These are phyloP conservation scores for Paecilomyces dactylethromorphus DNA, from an alignment of 2,329 filamentous ascomycete species.

Conservation along the genomic window DNA sequence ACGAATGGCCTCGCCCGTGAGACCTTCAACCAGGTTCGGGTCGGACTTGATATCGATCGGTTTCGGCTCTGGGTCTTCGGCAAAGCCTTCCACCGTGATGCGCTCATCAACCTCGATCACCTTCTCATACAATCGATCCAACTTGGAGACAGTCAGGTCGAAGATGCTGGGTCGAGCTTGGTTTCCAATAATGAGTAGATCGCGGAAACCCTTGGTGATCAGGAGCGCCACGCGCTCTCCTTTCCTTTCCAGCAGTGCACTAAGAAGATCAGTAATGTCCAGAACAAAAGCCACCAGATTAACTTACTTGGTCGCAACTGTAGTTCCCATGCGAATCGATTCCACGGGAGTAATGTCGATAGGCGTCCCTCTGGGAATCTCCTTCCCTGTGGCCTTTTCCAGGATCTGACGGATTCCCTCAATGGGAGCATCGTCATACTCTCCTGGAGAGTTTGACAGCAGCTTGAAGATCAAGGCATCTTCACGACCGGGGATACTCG, in stretches of 20 bases:
- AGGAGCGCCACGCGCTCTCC: slow-evolving; percentile 77
- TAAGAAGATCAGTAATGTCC: slow-evolving; percentile 83
- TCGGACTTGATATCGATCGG: slow-evolving; percentile 11
- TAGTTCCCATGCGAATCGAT: slow-evolving; percentile 79
- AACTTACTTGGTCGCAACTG: slow-evolving; percentile 68
- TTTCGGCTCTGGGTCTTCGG: slow-evolving; percentile 16
- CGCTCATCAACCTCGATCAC: slow-evolving; percentile 17
- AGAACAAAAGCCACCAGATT: slow-evolving; percentile 37
- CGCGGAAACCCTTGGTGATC: slow-evolving; percentile 76
- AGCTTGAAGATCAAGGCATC: slow-evolving; percentile 20
- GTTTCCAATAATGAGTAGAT: slow-evolving; percentile 81
- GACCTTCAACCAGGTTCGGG: slow-evolving; percentile 36
- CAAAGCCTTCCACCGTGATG: slow-evolving; percentile 43
- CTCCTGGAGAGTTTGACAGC: slow-evolving; percentile 18
- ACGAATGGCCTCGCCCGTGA: slow-evolving; percentile 57
- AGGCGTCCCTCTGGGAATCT: slow-evolving; percentile 10
- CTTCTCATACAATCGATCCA: slow-evolving; percentile 45
- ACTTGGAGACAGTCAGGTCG: slow-evolving; percentile 73
- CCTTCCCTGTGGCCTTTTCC: slow-evolving; percentile 9
- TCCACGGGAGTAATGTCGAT: slow-evolving; percentile 11
- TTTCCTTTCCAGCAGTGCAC: slow-evolving; percentile 77
- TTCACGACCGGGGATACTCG: slow-evolving; percentile 12
- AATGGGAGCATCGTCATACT: slow-evolving; percentile 52
- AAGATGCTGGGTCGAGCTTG: slow-evolving; percentile 82
- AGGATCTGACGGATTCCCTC: slow-evolving; percentile 72